Evolutionary conservation across 768 basidiomycete species (phyloP), one percentile per base, ranked within the genome.

Genomic region (Xerocomellus dryophilus): DNA sequence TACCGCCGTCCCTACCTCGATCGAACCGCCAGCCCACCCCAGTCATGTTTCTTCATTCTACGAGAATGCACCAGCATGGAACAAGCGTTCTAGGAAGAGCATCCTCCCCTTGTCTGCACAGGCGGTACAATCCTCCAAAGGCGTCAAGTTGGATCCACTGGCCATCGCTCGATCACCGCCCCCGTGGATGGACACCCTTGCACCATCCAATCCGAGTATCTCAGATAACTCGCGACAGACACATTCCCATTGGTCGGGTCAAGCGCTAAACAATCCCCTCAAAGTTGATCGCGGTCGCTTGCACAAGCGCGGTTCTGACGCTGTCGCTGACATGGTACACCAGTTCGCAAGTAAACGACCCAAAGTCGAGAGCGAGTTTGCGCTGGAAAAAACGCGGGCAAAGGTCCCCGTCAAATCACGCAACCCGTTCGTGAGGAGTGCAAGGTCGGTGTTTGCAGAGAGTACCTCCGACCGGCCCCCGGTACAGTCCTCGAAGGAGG

Each of bases 111-210:
- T 66, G 35, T 56, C 53, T 15, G 59, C 60, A 15, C 63, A 59
- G 43, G 61, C 58, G 0, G 56, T 66, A 17, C 58, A 55, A 18
- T 43, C 68, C 29, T 47, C 45, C 34, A 20, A 59, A 36, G 47
- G 50, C 31, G 31, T 38, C 4, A 51, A 47, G 44, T 31, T 47
- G 43, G 64, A 72, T 42, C 58, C 62, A 25, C 27, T 70, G 40
- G 70, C 69, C 43, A 25, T 70, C 38, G 59, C 61, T 47, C 64
- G 69, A 41, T 32, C 48, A 5, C 68, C 69, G 4, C 69, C 66
- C 20, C 56, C 64, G 5, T 70, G 70, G 70, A 61, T 60, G 12
- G 58, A 59, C 17, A 34, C 29, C 39, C 14, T 14, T 27, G 31
- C 15, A 27, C 29, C 25, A 39, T 21, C n/a, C 25, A 35, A 41